These are phyloP conservation scores for Symbiotaphrina buchneri DNA, from an alignment of 495 filamentous ascomycete genomes.

Conservation along the genomic window DNA sequence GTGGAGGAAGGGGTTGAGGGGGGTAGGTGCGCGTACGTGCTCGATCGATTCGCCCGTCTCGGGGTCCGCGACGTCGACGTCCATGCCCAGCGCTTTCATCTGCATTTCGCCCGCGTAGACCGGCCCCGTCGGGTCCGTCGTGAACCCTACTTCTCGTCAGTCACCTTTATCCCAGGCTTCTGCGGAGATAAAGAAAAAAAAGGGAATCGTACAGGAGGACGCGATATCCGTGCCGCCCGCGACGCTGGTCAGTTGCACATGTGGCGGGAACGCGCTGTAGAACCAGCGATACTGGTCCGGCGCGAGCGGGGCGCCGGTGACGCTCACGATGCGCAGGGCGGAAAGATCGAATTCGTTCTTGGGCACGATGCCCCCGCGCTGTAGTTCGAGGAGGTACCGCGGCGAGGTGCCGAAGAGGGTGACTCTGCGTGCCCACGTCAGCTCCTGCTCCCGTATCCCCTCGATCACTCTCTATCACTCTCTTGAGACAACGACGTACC, in stretches of 20 bases:
- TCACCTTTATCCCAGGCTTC: too few relatives aligned
- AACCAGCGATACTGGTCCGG: conserved; percentile 85
- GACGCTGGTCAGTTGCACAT: conserved; percentile 62
- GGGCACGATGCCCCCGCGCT: conserved; percentile 54
- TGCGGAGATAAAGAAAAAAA: conserved; percentile 58
- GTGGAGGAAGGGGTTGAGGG: too few relatives aligned
- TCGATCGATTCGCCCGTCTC: conserved; percentile 24
- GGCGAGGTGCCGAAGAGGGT: conserved; percentile 87
- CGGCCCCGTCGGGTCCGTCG: too few relatives aligned
- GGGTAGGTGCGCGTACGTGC: too few relatives aligned
- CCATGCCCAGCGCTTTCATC: conserved; percentile 78
- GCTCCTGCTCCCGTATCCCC: too few relatives aligned
- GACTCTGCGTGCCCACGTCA: conserved; percentile 42
- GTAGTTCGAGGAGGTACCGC: conserved; percentile 78
- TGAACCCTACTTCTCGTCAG: too few relatives aligned
- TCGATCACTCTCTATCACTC: too few relatives aligned
- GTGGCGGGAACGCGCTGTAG: conserved; percentile 52
- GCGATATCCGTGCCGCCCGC: conserved; percentile 88
- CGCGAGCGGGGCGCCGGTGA: conserved; percentile 75
- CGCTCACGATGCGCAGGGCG: conserved; percentile 57
- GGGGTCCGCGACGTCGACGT: conserved; percentile 54
- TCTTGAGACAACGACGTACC: too few relatives aligned
- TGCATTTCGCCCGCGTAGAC: conserved; percentile 82
- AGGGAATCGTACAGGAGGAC: conserved; percentile 77
- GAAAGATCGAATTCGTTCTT: conserved; percentile 29